Percentiles rank a stretch among this genome's conserved stretches.
phyloP scores from a whole-genome alignment of 2,329 filamentous ascomycete genomes.

The Davidsoniella virescens region DNA sequence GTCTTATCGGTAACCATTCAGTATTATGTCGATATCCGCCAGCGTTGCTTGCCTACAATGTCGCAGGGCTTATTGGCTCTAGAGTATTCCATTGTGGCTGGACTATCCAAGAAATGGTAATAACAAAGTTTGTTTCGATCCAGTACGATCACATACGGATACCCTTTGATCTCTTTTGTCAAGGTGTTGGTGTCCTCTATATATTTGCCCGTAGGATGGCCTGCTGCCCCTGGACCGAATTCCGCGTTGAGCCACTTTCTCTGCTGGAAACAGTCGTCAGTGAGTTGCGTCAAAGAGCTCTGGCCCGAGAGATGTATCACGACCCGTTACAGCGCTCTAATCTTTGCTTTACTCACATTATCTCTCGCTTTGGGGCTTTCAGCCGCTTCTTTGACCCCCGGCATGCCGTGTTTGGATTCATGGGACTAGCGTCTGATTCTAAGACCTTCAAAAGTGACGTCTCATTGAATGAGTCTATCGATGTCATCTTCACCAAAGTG shows the following conservation, averaged over 20 bases:
- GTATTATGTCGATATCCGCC: too few relatives aligned
- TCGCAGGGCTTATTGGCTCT: too few relatives aligned
- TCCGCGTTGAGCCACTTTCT: not conserved
- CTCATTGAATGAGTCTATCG: not conserved
- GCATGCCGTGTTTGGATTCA: constrained; percentile 2
- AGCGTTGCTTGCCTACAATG: too few relatives aligned
- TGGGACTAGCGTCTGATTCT: constrained; percentile 1
- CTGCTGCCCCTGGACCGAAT: not conserved
- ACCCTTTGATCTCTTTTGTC: not conserved
- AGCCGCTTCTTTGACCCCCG: not conserved
- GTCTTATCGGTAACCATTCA: too few relatives aligned
- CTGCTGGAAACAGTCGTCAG: not conserved
- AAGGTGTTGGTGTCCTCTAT: not conserved
- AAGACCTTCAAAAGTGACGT: not conserved
- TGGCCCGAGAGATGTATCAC: constrained; percentile 1
- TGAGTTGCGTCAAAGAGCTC: not conserved
- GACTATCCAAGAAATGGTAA: constrained; percentile 3
- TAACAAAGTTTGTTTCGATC: not conserved
- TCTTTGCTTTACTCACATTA: not conserved
- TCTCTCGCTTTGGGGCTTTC: constrained; percentile 1
- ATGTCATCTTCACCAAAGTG: constrained; percentile 1
- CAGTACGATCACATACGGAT: not conserved
- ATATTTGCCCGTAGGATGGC: not conserved
- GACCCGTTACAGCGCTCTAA: not conserved
- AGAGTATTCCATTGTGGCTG: not conserved